Percentiles rank a stretch among this genome's conserved stretches.
Conservation (phyloP, 2,329 filamentous ascomycete genomes). For the Fusarium subtropicale region DNA sequence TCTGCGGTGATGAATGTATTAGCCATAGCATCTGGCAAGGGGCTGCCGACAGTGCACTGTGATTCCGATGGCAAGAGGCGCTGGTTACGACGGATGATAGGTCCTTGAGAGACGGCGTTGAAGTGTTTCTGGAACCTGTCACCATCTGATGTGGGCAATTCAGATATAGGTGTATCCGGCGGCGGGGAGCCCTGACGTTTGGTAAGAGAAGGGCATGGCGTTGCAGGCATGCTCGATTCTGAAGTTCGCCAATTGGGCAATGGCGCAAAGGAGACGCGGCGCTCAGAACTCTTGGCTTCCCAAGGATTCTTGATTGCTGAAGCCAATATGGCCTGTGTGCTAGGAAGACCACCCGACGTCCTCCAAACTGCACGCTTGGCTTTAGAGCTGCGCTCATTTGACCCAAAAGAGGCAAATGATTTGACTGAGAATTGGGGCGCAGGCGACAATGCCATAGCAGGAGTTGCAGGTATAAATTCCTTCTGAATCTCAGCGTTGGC, state of each 20-base stretch:
- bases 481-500: constrained; percentile 16
- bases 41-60: constrained; percentile 49
- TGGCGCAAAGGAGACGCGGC: constrained; percentile 55
- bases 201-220: constrained; percentile 18
- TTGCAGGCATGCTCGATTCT: constrained; percentile 17
- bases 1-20: constrained; percentile 45
- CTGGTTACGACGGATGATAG: constrained; percentile 39
- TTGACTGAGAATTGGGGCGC: constrained; percentile 63
- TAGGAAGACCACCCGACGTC: constrained; percentile 46
- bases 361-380: constrained; percentile 31
- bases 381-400: constrained; percentile 52
- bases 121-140: constrained; percentile 62
- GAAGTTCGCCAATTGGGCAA: constrained; percentile 46
- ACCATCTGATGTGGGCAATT: constrained; percentile 52
- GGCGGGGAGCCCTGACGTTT: constrained; percentile 57
- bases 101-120: constrained; percentile 55
- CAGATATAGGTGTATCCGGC: constrained; percentile 52
- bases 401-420: constrained; percentile 65
- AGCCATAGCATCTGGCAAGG: constrained; percentile 45
- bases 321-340: constrained; percentile 52
- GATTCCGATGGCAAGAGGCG: constrained; percentile 57
- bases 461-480: not conserved
- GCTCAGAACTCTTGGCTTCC: constrained; percentile 42
- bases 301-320: constrained; percentile 54
- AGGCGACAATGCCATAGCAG: constrained; percentile 52